Evolutionary conservation across 2,329 filamentous ascomycete genomes (phyloP).

Genomic region (Aquanectria penicillioides): DNA sequence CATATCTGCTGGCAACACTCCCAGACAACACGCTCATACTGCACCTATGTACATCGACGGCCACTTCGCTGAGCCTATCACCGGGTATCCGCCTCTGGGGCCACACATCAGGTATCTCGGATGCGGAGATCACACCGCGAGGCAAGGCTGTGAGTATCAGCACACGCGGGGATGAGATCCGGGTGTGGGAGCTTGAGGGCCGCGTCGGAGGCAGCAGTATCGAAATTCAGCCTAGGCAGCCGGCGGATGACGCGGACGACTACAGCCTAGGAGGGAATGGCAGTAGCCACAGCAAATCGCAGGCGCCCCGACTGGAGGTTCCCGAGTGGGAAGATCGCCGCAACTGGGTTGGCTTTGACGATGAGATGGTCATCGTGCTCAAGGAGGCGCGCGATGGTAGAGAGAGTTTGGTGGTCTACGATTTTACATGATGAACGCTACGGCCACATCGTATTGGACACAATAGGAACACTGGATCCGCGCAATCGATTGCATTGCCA

Average conservation of each 20-base stretch:
- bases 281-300: constrained; percentile 8
- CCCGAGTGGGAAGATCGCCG: constrained; percentile 56
- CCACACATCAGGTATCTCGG: constrained; percentile 88
- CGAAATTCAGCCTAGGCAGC: constrained; percentile 57
- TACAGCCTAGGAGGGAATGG: constrained; percentile 5
- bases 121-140: constrained; percentile 83
- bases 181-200: constrained; percentile 91
- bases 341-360: constrained; percentile 87
- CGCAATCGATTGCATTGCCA: not conserved
- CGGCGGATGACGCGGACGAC: constrained; percentile 33
- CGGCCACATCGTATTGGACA: constrained; percentile 4
- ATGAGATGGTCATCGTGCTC: constrained; percentile 89
- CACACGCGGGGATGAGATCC: constrained; percentile 78
- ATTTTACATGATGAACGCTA: constrained; percentile 71
- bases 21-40: constrained; percentile 89
- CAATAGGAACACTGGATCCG: not conserved
- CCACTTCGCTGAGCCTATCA: constrained; percentile 73
- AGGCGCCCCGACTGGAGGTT: constrained; percentile 9
- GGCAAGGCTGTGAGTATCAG: constrained; percentile 94
- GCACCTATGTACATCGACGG: constrained; percentile 81
- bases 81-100: constrained; percentile 85
- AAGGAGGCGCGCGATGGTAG: constrained; percentile 74
- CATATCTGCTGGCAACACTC: constrained; percentile 85
- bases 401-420: constrained; percentile 84
- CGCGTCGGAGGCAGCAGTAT: constrained; percentile 65